phyloP scores from a whole-genome alignment of 805 yeast species.

The Komagataella mondaviorum region DNA sequence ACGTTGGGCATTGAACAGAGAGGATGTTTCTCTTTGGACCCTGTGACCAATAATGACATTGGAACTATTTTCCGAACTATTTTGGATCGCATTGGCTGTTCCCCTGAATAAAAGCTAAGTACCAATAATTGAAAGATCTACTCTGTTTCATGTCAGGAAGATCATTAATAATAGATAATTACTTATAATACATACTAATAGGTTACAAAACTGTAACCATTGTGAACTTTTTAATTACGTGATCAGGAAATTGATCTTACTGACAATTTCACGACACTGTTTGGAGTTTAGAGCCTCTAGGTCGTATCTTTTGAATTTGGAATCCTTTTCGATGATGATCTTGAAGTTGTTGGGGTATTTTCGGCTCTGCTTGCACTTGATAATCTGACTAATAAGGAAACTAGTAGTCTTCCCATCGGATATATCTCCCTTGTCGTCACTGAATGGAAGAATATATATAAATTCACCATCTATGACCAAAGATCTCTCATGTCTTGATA shows the following conservation, averaged over 20 bases:
- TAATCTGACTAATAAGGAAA: constrained; percentile 70
- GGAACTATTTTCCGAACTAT: background rate
- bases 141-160: background rate
- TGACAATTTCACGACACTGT: constrained; percentile 65
- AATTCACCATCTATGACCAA: constrained; percentile 92
- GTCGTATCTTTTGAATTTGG: constrained; percentile 72
- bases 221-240: background rate
- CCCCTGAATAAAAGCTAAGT: background rate
- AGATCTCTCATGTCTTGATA: constrained; percentile 68
- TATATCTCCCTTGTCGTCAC: constrained; percentile 48
- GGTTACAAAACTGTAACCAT: background rate
- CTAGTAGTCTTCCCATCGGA: constrained; percentile 67
- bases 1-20: background rate
- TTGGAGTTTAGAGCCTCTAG: constrained; percentile 55
- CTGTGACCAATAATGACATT: background rate
- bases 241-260: constrained; percentile 30
- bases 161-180: background rate
- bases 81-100: background rate
- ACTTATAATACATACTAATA: background rate
- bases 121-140: background rate
- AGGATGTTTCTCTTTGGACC: background rate
- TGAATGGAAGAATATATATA: constrained; percentile 77
- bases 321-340: constrained; percentile 56
- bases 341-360: constrained; percentile 74
- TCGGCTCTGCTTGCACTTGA: constrained; percentile 61